phyloP scores from a whole-genome alignment of 2,329 filamentous ascomycete species.

The Colletotrichum lini region DNA sequence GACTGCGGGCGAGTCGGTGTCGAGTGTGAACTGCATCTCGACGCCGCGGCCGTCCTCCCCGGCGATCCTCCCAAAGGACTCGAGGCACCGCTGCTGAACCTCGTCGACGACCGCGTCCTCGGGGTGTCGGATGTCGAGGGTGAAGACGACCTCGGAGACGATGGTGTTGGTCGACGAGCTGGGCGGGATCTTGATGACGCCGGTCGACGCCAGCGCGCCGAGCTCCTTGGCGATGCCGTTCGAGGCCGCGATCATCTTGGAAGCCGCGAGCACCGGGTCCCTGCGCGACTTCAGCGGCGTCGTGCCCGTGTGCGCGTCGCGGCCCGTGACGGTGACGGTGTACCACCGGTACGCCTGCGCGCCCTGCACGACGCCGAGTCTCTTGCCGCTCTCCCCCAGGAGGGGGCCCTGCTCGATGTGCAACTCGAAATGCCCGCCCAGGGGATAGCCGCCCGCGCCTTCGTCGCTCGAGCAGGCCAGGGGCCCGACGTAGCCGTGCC shows the following conservation, averaged over 20 bases:
- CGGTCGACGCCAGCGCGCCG: constrained; percentile 76
- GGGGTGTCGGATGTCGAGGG: constrained; percentile 43
- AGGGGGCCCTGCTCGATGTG: constrained; percentile 90
- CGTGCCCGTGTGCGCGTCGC: constrained; percentile 82
- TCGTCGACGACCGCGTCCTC: constrained; percentile 36
- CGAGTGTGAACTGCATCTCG: constrained; percentile 71
- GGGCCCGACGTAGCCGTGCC: constrained; percentile 79
- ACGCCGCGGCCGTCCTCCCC: constrained; percentile 49
- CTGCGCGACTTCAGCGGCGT: constrained; percentile 77
- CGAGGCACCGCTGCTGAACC: constrained; percentile 45
- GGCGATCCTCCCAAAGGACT: constrained; percentile 46
- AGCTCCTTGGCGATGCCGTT: constrained; percentile 73
- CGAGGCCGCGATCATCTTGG: constrained; percentile 76
- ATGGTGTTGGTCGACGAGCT: constrained; percentile 44
- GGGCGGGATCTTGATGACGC: constrained; percentile 65
- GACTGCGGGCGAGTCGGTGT: constrained; percentile 74
- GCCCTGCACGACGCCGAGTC: constrained; percentile 79
- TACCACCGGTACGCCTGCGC: constrained; percentile 85
- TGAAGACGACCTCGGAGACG: constrained; percentile 40
- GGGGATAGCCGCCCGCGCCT: constrained; percentile 55
- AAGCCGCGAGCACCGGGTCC: constrained; percentile 78
- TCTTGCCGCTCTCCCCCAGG: constrained; percentile 74
- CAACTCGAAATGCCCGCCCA: constrained; percentile 85
- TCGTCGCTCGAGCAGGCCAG: constrained; percentile 45
- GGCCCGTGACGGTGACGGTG: constrained; percentile 74